phyloP scores from a whole-genome alignment of 2,329 filamentous ascomycete species.

The Arthrobotrys conoides region DNA sequence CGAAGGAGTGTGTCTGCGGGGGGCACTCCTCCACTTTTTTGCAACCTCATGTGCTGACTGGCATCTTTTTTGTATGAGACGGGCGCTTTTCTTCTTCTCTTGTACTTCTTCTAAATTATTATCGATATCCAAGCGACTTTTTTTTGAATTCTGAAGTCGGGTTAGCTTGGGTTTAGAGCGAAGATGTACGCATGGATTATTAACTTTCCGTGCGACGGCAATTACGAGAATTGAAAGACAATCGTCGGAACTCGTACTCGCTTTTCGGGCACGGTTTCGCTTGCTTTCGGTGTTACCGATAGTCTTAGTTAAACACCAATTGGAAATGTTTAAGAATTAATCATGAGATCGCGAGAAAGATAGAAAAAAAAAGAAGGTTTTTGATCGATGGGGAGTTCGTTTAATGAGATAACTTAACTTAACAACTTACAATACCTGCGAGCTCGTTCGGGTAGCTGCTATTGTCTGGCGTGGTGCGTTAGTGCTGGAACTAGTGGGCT shows the following conservation, averaged over 20 bases:
- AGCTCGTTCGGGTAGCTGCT: slow-evolving; percentile 2
- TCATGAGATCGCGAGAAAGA: slow-evolving; percentile 1
- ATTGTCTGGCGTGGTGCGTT: background rate
- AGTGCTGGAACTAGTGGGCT: slow-evolving; percentile 2
- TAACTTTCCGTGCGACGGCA: slow-evolving; percentile 13
- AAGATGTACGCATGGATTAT: slow-evolving; percentile 2
- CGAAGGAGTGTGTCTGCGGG: background rate
- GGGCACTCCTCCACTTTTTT: slow-evolving; percentile 52
- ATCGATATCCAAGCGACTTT: slow-evolving; percentile 25
- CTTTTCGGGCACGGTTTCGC: background rate
- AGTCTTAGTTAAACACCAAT: background rate
- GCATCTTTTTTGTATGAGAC: background rate
- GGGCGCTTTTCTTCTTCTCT: slow-evolving; percentile 1
- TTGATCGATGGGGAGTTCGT: background rate
- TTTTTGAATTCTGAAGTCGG: background rate
- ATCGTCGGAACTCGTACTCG: background rate
- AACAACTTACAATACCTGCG: no score
- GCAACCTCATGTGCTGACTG: slow-evolving; percentile 19
- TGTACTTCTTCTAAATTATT: slow-evolving; percentile 6
- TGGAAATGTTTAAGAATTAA: background rate
- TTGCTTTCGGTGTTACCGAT: background rate
- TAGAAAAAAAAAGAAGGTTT: background rate
- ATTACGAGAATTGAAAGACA: background rate
- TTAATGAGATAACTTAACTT: no score
- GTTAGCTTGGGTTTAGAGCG: background rate